Base-by-base conservation (phyloP, 169 alveolate genomes). In the Theileria parva region DNA sequence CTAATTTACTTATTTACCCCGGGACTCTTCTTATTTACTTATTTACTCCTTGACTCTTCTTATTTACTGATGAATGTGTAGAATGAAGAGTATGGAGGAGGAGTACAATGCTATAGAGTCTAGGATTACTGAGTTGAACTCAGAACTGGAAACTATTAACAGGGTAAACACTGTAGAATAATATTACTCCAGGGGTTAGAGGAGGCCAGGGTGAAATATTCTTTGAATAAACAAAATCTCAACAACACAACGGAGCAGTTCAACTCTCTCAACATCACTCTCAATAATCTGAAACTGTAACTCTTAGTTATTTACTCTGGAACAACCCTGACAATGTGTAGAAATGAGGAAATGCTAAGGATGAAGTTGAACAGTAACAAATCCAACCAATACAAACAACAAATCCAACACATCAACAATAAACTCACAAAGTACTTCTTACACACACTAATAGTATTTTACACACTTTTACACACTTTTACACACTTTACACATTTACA, bases 191-290 rank as follows among this genome's bases (percentile, higher is more conserved):
- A 79, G 86, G 44, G 34, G n/a, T 84, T 60, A 23, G 64, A 23
- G 50, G 44, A 70, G 9, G 65, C 77, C 37, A 37, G 53, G 27
- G 17, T 65, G 23, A 25, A 55, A 5, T 51, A 48, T 55, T 51
- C 15, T 19, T 28, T 23, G 0, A 53, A 55, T 23, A 77, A 84
- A 57, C 17, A 63, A 0, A 76, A 69, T 11, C 67, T 78, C 15
- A 53, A 19, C 3, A 0, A 37, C 0, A n/a, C 59, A 23, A 63
- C 32, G 2, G 83, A 66, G 2, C 50, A 84, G 13, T 37, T 37
- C 80, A 32, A 72, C 32, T 78, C 77, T 25, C 55, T 81, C 64
- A 66, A 74, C 13, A 55, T 83, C 11, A 53, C 89, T 19, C 21
- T 77, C 15, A 77, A 83, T 5, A 66, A 83, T 25, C 55, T 83